These are phyloP conservation scores for Aspergillus novofumigatus DNA, from an alignment of 2,329 filamentous ascomycete genomes.

Conservation along the genomic window DNA sequence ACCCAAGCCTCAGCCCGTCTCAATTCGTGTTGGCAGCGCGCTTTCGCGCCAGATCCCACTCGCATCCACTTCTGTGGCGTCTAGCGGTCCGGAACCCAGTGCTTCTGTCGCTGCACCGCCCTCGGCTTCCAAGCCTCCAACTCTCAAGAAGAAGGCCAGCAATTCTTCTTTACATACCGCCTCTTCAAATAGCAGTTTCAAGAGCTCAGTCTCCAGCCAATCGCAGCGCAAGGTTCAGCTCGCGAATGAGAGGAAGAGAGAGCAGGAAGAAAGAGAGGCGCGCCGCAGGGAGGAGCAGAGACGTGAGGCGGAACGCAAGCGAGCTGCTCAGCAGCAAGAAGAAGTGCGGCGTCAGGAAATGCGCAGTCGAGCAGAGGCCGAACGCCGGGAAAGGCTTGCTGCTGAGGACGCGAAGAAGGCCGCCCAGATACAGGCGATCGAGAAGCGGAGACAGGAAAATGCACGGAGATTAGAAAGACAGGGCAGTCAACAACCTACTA, in stretches of 20 bases:
- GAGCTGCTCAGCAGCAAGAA: conserved; percentile 54
- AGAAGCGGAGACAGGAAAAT: conserved; percentile 48
- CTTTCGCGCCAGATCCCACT: conserved; percentile 43
- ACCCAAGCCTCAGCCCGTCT: conserved; percentile 45
- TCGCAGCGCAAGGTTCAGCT: conserved; percentile 68
- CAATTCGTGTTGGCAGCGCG: conserved; percentile 47
- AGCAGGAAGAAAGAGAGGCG: conserved; percentile 75
- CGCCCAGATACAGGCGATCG: conserved; percentile 58
- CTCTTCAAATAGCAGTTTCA: conserved; percentile 56
- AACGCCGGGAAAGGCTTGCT: conserved; percentile 44
- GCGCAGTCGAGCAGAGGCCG: conserved; percentile 56
- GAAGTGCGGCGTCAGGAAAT: conserved; percentile 61
- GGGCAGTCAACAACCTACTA: conserved; percentile 36
- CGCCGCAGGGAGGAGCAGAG: conserved; percentile 78
- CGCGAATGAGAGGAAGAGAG: conserved; percentile 74
- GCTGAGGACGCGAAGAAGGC: conserved; percentile 62
- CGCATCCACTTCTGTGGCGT: conserved; percentile 51
- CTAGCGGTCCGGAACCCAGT: conserved; percentile 55
- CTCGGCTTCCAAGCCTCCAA: conserved; percentile 45
- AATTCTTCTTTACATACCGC: conserved; percentile 58
- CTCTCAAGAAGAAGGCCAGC: conserved; percentile 61
- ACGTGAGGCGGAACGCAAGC: conserved; percentile 73
- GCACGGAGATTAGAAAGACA: conserved; percentile 44
- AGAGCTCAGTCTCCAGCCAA: conserved; percentile 58
- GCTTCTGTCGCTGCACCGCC: conserved; percentile 42